Evolutionary conservation across 2,329 filamentous ascomycete genomes (phyloP).

Genomic region (Aspergillus pseudotamarii): DNA sequence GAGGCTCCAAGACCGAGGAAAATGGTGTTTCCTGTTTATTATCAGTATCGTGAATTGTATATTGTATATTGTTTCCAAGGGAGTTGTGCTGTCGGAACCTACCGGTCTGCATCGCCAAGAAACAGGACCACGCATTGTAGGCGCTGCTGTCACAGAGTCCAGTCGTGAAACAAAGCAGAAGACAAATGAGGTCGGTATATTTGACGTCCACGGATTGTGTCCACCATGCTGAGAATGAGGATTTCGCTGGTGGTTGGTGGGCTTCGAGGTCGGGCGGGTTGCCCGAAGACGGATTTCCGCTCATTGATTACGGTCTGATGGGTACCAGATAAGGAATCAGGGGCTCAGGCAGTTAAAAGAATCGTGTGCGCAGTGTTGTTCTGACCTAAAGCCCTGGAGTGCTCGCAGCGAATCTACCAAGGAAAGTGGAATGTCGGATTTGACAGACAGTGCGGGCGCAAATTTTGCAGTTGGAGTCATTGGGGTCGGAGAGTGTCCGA

Average conservation of each 20-base stretch:
- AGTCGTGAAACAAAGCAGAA: slow-evolving; percentile 45
- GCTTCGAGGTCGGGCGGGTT: slow-evolving; percentile 17
- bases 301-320: background rate
- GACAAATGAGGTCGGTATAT: slow-evolving; percentile 41
- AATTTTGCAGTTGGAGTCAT: slow-evolving; percentile 8
- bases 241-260: slow-evolving; percentile 7
- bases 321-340: background rate
- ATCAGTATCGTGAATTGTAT: background rate
- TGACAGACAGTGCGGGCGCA: slow-evolving; percentile 5
- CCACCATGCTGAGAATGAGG: slow-evolving; percentile 29
- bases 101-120: slow-evolving; percentile 53
- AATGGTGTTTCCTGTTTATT: slow-evolving; percentile 48
- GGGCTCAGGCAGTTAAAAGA: background rate
- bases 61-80: background rate
- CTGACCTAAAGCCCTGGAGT: background rate
- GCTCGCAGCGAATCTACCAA: background rate
- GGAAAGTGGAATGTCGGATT: background rate
- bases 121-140: slow-evolving; percentile 52
- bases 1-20: slow-evolving; percentile 51
- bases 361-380: background rate
- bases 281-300: background rate
- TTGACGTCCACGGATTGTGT: slow-evolving; percentile 32
- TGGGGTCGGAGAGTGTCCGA: slow-evolving; percentile 7
- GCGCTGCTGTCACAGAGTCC: slow-evolving; percentile 50
- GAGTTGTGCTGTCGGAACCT: slow-evolving; percentile 14